Percentiles rank a stretch among this genome's conserved stretches.
Conservation (phyloP, 495 filamentous ascomycete species). For the Sphaerosporella brunnea region DNA sequence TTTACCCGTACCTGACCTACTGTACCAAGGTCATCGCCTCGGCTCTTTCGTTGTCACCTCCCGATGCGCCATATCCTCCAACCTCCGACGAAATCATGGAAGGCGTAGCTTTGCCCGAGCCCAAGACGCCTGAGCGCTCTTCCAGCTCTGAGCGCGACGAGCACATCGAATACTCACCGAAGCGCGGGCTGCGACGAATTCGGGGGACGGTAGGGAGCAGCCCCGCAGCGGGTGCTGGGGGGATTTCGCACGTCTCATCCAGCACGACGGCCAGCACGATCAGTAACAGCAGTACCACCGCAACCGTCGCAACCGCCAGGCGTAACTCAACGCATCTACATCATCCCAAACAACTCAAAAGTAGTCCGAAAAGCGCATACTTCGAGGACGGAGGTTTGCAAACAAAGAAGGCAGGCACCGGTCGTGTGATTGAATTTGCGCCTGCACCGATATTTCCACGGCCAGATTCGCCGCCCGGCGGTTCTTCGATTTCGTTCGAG, state of each 20-base stretch:
- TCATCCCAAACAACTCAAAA: neutral
- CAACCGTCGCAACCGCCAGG: neutral
- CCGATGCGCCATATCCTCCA: neutral
- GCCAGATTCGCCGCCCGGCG: neutral
- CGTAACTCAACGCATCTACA: neutral
- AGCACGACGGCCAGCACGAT: too few relatives aligned
- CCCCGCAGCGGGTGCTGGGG: too few relatives aligned
- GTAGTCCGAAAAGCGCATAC: constrained; percentile 1
- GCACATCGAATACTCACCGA: neutral
- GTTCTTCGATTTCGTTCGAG: neutral
- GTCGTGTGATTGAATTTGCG: neutral
- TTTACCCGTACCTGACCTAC: neutral
- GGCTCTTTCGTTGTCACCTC: neutral
- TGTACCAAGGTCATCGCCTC: neutral
- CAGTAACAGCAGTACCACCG: neutral
- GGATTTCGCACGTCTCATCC: too few relatives aligned
- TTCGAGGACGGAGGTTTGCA: neutral
- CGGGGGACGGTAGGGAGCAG: neutral
- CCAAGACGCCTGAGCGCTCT: neutral
- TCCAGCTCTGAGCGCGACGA: too few relatives aligned
- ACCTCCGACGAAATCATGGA: too few relatives aligned
- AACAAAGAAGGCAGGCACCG: neutral
- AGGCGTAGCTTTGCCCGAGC: neutral
- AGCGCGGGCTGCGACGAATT: neutral
- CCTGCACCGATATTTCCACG: neutral